A percentile compares a stretch with the other conserved stretches of the same genome.
Conservation (phyloP, 768 basidiomycete genomes). For the Tubosaeta sp. region DNA sequence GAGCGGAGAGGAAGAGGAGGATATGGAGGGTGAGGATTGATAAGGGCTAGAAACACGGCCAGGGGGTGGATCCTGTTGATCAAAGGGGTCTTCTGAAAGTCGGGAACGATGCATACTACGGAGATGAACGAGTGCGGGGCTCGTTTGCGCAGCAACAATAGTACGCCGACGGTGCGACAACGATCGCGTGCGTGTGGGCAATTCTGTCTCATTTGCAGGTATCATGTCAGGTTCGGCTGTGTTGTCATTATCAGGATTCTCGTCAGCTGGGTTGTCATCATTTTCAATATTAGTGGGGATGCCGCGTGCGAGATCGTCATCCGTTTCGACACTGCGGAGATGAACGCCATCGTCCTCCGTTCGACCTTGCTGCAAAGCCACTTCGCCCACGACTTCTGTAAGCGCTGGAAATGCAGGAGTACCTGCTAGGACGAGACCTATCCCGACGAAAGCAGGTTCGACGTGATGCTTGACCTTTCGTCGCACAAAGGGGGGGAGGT, state of each 20-base stretch:
- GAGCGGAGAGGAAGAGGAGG: slow-evolving; percentile 42
- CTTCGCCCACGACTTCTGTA: slow-evolving; percentile 69
- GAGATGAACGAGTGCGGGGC: slow-evolving; percentile 64
- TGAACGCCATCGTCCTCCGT: slow-evolving; percentile 56
- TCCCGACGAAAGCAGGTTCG: slow-evolving; percentile 76
- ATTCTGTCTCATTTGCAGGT: slow-evolving; percentile 11
- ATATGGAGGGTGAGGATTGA: slow-evolving; percentile 70
- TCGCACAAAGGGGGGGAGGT: slow-evolving; percentile 45
- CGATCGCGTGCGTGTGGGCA: slow-evolving; percentile 8
- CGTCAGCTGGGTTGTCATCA: slow-evolving; percentile 43
- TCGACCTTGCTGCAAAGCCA: slow-evolving; percentile 88
- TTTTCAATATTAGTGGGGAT: slow-evolving; percentile 28
- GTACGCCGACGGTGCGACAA: slow-evolving; percentile 40
- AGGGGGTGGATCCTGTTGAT: slow-evolving; percentile 52
- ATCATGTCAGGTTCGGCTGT: slow-evolving; percentile 11
- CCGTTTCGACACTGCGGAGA: slow-evolving; percentile 45
- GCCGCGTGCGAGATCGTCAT: slow-evolving; percentile 36
- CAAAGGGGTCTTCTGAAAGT: slow-evolving; percentile 71
- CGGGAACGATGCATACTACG: slow-evolving; percentile 48
- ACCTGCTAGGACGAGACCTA: slow-evolving; percentile 77
- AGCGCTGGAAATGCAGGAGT: slow-evolving; percentile 72
- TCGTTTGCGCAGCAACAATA: slow-evolving; percentile 66
- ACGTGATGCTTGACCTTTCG: slow-evolving; percentile 69
- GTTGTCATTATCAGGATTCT: slow-evolving; percentile 33
- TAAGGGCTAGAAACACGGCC: slow-evolving; percentile 43